phyloP scores from a whole-genome alignment of 208 protist genomes.

The Leishmania gerbilli region DNA sequence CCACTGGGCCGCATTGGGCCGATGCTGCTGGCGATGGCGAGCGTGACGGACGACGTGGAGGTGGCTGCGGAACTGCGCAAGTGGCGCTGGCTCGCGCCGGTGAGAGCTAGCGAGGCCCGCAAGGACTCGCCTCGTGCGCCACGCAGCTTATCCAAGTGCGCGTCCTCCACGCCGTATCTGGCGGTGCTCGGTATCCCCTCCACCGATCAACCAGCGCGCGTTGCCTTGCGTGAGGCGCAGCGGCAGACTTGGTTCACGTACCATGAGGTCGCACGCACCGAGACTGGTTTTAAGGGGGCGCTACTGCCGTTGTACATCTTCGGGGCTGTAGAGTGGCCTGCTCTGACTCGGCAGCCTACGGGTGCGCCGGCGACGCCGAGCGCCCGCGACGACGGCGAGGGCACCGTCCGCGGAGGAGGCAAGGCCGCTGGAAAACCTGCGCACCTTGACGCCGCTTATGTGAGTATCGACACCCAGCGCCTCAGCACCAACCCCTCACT shows the following conservation, averaged over 20 bases:
- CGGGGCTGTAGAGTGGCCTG: conserved; percentile 6
- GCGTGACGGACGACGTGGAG: background rate
- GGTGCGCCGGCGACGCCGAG: background rate
- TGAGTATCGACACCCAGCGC: background rate
- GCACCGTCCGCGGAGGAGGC: background rate
- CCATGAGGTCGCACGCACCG: conserved; percentile 3
- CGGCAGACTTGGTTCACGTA: conserved; percentile 4
- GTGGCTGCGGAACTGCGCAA: background rate
- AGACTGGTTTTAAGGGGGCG: background rate
- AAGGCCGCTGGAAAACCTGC: background rate
- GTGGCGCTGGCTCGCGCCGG: background rate
- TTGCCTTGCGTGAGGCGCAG: background rate
- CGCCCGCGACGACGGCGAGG: background rate
- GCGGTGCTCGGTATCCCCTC: conserved; percentile 10
- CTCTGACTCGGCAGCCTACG: background rate
- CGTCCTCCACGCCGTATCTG: background rate
- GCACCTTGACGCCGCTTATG: background rate
- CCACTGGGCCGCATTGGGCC: background rate
- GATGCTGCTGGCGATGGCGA: conserved; percentile 4
- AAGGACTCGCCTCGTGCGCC: background rate
- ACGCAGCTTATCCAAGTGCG: background rate
- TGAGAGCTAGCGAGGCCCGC: background rate
- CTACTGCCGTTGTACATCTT: conserved; percentile 17
- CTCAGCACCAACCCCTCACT: background rate
- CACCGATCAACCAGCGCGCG: conserved; percentile 1